phyloP scores from a whole-genome alignment of 768 basidiomycete genomes.

The Trametes coccinea region DNA sequence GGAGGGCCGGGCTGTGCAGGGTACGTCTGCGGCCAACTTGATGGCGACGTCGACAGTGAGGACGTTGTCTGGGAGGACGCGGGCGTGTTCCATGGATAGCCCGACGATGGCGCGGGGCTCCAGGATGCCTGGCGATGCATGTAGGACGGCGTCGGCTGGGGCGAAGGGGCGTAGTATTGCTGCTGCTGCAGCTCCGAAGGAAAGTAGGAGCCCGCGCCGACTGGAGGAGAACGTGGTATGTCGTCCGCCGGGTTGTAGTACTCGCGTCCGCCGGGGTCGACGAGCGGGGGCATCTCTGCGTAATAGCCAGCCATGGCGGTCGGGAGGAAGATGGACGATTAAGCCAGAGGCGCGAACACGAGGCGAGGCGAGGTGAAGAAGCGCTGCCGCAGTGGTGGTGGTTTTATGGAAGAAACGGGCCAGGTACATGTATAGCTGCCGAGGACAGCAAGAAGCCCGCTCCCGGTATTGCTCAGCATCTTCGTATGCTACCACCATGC shows the following conservation, averaged over 20 bases:
- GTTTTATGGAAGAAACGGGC: background rate
- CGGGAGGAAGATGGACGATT: constrained; percentile 4
- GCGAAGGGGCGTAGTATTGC: too few relatives aligned
- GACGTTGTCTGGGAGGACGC: background rate
- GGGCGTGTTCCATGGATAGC: background rate
- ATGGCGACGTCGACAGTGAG: constrained; percentile 2
- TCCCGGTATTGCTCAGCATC: background rate
- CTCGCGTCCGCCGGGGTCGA: constrained; percentile 6
- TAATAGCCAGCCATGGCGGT: constrained; percentile 16
- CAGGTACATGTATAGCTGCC: background rate
- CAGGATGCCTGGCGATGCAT: constrained; percentile 3
- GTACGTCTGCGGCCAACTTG: background rate
- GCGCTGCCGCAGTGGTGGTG: constrained; percentile 2
- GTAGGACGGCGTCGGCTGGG: background rate
- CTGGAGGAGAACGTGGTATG: background rate
- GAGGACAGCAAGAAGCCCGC: background rate
- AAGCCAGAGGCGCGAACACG: constrained; percentile 15
- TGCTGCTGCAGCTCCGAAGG: constrained; percentile 4
- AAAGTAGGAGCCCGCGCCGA: background rate
- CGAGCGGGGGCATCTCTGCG: constrained; percentile 23
- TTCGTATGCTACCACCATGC: too few relatives aligned
- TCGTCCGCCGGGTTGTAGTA: constrained; percentile 4
- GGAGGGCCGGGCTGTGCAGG: background rate
- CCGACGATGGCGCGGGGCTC: background rate
- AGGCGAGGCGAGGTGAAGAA: constrained; percentile 8